Evolutionary conservation across 108 stramenopile species (phyloP).

Genomic region (Cyclotella kingstonii): DNA sequence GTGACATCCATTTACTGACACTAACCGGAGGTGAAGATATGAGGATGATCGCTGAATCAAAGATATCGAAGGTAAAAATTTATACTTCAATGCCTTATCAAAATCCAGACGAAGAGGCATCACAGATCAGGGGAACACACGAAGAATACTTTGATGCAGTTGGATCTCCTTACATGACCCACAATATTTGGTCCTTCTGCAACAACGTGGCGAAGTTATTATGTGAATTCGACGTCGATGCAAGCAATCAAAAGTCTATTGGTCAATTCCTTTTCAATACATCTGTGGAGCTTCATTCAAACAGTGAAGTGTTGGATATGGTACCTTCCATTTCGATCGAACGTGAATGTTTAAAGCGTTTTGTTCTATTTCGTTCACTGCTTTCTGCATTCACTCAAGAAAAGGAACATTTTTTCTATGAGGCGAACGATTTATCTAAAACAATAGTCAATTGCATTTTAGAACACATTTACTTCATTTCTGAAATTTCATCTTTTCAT

Average conservation of each 20-base stretch:
- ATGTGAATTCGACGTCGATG: background rate
- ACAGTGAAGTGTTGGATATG: constrained; percentile 8
- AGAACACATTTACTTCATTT: constrained; percentile 26
- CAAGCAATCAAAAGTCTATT: constrained; percentile 2
- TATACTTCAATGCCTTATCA: background rate
- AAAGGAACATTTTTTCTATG: background rate
- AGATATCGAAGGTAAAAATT: constrained; percentile 3
- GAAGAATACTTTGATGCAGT: constrained; percentile 16
- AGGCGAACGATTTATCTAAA: background rate
- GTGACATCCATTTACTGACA: constrained; percentile 11
- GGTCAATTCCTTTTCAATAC: constrained; percentile 3
- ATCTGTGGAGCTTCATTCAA: constrained; percentile 8
- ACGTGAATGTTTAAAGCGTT: constrained; percentile 34
- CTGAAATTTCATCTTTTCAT: constrained; percentile 16
- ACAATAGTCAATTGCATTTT: constrained; percentile 5
- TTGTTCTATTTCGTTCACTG: constrained; percentile 9
- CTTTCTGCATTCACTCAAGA: constrained; percentile 7
- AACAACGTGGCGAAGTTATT: constrained; percentile 17
- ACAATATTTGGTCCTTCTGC: constrained; percentile 34
- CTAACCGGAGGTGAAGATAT: constrained; percentile 15
- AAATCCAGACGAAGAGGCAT: constrained; percentile 20
- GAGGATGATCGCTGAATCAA: constrained; percentile 18
- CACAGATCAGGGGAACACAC: background rate
- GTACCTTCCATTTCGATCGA: constrained; percentile 21
- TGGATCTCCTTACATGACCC: constrained; percentile 11